phyloP scores from a whole-genome alignment of 2,329 filamentous ascomycete species.

The Fusarium bactridioides region DNA sequence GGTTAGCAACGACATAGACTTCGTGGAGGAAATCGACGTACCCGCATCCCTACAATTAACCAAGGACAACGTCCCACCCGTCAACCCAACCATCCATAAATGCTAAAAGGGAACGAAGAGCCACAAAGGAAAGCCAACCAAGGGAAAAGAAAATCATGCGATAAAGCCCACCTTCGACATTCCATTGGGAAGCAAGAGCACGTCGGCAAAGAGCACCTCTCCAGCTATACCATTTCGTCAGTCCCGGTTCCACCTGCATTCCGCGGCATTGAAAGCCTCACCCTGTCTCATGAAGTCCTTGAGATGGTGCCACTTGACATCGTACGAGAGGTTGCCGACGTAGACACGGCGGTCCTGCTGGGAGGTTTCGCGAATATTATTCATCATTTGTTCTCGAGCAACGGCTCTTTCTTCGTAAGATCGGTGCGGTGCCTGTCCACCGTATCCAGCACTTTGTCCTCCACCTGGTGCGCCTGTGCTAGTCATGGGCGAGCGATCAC shows the following conservation, averaged over 20 bases:
- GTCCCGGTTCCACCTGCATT: constrained; percentile 44
- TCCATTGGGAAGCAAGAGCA: constrained; percentile 99
- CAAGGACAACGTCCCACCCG: constrained; percentile 91
- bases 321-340: constrained; percentile 97
- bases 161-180: constrained; percentile 99
- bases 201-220: constrained; percentile 99
- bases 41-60: constrained; percentile 99
- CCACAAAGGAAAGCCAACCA: constrained; percentile 83
- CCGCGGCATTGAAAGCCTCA: constrained; percentile 59
- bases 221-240: constrained; percentile 73
- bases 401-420: constrained; percentile 83
- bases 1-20: constrained; percentile 43
- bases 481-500: constrained; percentile 86
- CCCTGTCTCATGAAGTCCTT: constrained; percentile 99
- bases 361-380: constrained; percentile 88
- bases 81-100: constrained; percentile 98
- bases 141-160: constrained; percentile 73
- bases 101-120: constrained; percentile 67
- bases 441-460: constrained; percentile 74
- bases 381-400: constrained; percentile 96
- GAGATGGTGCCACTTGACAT: constrained; percentile 99
- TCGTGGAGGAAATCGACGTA: constrained; percentile 62
- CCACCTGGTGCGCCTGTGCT: constrained; percentile 72
- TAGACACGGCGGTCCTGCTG: constrained; percentile 99
- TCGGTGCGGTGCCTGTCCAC: constrained; percentile 69